Evolutionary conservation across 441 rosid genomes (phyloP).

Genomic region (Mallotus repandus): DNA sequence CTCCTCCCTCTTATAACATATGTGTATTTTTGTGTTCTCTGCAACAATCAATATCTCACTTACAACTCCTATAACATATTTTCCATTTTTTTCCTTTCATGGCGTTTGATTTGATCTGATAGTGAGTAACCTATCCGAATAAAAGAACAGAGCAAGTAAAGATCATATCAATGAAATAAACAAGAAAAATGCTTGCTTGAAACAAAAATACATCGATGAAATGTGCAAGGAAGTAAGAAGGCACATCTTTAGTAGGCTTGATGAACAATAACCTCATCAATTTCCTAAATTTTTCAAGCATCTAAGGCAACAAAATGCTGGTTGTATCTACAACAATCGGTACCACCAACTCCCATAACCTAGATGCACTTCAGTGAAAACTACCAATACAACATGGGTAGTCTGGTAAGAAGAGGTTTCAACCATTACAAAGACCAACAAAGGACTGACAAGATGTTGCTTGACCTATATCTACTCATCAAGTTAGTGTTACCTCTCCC

Average conservation of each 20-base stretch:
- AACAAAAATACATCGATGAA: too few species aligned
- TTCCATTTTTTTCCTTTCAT: too few species aligned
- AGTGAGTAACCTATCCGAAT: too few species aligned
- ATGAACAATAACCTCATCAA: constrained; percentile 53
- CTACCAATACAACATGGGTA: constrained; percentile 6
- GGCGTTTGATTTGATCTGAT: too few species aligned
- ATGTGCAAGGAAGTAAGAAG: constrained; percentile 37
- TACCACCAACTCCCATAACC: constrained; percentile 26
- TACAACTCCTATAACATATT: too few species aligned
- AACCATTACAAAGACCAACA: constrained; percentile 5
- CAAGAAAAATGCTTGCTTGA: too few species aligned
- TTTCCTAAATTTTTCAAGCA: constrained; percentile 59
- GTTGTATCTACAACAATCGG: constrained; percentile 36
- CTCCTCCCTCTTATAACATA: too few species aligned
- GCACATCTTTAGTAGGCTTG: constrained; percentile 48
- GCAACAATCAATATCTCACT: too few species aligned
- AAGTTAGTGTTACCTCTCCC: constrained; percentile 15
- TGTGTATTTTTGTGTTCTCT: too few species aligned
- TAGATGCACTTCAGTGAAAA: constrained; percentile 3
- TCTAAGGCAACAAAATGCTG: constrained; percentile 53
- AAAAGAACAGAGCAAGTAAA: too few species aligned
- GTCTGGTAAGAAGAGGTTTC: neutral
- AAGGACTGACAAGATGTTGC: constrained; percentile 16
- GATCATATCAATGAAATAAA: constrained; percentile 20
- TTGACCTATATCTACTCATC: constrained; percentile 6